Conservation (phyloP, 495 filamentous ascomycete species). For the Aspergillus heteromorphus region DNA sequence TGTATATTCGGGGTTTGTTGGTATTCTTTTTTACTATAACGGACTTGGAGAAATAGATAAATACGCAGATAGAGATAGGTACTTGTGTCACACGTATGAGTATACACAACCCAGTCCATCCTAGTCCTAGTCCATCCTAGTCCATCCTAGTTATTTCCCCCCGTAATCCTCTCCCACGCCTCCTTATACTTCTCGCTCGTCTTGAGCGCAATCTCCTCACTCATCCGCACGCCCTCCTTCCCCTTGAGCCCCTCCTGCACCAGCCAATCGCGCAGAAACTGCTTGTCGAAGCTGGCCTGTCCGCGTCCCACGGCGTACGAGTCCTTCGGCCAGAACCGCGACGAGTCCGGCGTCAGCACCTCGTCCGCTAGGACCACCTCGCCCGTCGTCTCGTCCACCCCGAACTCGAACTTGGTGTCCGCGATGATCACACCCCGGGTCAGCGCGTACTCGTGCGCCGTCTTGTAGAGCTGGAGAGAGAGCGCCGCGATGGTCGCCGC, state of each 20-base stretch:
- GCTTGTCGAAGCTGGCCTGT: conserved; percentile 88
- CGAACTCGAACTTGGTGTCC: conserved; percentile 83
- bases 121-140: too few species aligned
- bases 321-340: conserved; percentile 81
- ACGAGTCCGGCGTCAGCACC: conserved; percentile 81
- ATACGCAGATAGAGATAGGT: too few species aligned
- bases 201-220: conserved; percentile 55
- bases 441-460: conserved; percentile 67
- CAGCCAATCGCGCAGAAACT: conserved; percentile 85
- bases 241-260: conserved; percentile 63
- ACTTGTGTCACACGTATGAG: too few species aligned
- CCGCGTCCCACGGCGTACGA: conserved; percentile 66
- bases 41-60: too few species aligned
- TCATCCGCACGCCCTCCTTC: conserved; percentile 62
- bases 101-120: too few species aligned
- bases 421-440: conserved; percentile 86
- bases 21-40: too few species aligned
- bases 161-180: conserved; percentile 67
- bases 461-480: conserved; percentile 65
- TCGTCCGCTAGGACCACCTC: conserved; percentile 87
- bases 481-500: conserved; percentile 71
- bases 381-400: conserved; percentile 64
- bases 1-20: too few species aligned
- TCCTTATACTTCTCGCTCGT: conserved; percentile 64
- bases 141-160: conserved; percentile 34